Evolutionary conservation across 2,329 filamentous ascomycete species (phyloP).

Genomic region (Thermothelomyces thermophilus): DNA sequence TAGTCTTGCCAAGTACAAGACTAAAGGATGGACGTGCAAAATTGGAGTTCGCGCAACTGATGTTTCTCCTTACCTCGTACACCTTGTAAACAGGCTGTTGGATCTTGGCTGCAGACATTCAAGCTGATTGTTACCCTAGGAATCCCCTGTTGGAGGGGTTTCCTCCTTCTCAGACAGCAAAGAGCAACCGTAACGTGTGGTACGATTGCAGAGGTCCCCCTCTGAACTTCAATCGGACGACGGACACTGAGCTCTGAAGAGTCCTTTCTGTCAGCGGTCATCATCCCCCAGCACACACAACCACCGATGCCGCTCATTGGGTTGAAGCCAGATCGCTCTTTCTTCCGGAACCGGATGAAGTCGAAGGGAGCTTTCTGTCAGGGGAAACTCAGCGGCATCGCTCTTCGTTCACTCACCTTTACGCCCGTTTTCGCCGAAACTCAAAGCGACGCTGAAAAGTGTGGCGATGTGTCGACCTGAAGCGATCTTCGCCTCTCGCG

Average conservation of each 20-base stretch:
- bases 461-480: neutral
- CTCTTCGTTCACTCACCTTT: conserved; percentile 1
- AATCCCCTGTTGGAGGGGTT: neutral
- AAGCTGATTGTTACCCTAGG: conserved; percentile 36
- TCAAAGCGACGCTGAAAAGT: no score
- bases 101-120: conserved; percentile 53
- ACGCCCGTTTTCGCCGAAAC: neutral
- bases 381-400: no score
- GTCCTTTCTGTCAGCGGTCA: neutral
- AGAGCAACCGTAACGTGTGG: neutral
- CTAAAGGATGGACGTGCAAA: no score
- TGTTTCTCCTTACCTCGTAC: conserved; percentile 48
- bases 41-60: no score
- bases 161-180: neutral
- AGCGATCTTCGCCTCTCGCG: neutral
- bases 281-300: neutral
- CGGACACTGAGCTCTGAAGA: neutral
- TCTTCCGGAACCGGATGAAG: neutral
- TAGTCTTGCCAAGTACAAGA: no score
- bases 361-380: neutral
- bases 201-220: neutral
- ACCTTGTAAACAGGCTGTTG: conserved; percentile 50
- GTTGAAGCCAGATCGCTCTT: neutral
- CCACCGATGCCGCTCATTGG: neutral
- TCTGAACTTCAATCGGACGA: neutral